These are phyloP conservation scores for Arthrobotrys sinensis DNA, from an alignment of 2,329 filamentous ascomycete genomes.

Conservation along the genomic window DNA sequence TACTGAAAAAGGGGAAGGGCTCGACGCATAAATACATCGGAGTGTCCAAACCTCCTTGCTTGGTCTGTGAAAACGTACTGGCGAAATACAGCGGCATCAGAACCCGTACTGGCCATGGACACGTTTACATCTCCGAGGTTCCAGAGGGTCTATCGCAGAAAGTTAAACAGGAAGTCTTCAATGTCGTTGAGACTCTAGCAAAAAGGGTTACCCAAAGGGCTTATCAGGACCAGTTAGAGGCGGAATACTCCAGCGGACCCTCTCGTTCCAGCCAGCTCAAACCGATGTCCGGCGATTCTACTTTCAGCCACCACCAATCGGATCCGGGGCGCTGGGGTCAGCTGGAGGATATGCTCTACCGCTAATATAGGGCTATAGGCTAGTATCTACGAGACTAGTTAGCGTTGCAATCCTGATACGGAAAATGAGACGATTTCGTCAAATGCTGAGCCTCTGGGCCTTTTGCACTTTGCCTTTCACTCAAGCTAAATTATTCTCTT, in stretches of 20 bases:
- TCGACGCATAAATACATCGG: slow-evolving; percentile 8
- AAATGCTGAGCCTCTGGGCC: too few species aligned
- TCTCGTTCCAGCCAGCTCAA: background rate
- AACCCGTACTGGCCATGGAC: slow-evolving; percentile 17
- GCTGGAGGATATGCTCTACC: too few species aligned
- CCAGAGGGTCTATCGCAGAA: background rate
- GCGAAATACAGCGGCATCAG: background rate
- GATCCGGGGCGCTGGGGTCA: too few species aligned
- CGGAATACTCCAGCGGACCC: too few species aligned
- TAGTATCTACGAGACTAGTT: too few species aligned
- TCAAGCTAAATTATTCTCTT: too few species aligned
- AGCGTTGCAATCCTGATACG: too few species aligned
- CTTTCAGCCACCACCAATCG: background rate
- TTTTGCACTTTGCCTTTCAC: too few species aligned
- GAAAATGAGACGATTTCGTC: too few species aligned
- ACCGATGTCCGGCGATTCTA: background rate
- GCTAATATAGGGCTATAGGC: too few species aligned
- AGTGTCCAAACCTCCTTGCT: slow-evolving; percentile 15
- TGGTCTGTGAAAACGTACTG: slow-evolving; percentile 20
- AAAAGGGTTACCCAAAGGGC: background rate
- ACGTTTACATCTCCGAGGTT: slow-evolving; percentile 10
- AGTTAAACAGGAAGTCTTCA: background rate
- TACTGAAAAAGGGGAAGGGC: background rate
- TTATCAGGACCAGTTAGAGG: too few species aligned
- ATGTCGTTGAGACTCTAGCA: background rate